A percentile compares a stretch with the other conserved stretches of the same genome.
phyloP scores from a whole-genome alignment of 2,329 filamentous ascomycete species.

The Chaetoscypha palmicola region DNA sequence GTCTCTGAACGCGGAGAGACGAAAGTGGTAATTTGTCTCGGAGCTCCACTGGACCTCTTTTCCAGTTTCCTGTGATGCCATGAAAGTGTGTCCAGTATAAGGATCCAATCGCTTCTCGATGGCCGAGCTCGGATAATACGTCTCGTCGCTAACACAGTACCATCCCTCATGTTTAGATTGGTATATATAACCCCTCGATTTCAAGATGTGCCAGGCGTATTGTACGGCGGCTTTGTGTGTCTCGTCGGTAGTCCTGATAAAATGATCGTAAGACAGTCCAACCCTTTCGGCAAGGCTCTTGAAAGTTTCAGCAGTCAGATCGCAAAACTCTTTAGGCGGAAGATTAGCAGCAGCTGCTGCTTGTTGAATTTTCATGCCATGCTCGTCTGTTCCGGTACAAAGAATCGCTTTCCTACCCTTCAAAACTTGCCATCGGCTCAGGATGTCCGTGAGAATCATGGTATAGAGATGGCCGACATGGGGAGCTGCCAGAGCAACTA shows the following conservation, averaged over 20 bases:
- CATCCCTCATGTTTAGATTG: constrained; percentile 83
- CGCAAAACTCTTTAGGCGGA: constrained; percentile 78
- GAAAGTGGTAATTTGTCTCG: constrained; percentile 93
- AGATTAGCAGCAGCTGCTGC: constrained; percentile 67
- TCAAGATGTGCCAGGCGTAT: constrained; percentile 79
- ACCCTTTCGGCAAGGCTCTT: constrained; percentile 63
- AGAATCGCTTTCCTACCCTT: constrained; percentile 65
- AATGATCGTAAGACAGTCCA: constrained; percentile 71
- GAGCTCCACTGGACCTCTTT: constrained; percentile 93
- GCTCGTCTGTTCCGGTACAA: constrained; percentile 91
- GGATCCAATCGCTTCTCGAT: constrained; percentile 71
- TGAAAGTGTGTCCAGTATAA: constrained; percentile 72
- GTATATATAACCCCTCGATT: constrained; percentile 73
- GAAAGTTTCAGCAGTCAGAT: constrained; percentile 75
- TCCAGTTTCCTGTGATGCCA: constrained; percentile 79
- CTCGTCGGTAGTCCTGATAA: constrained; percentile 83
- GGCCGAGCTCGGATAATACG: constrained; percentile 77
- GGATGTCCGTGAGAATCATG: constrained; percentile 81
- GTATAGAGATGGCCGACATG: constrained; percentile 94
- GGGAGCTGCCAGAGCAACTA: constrained; percentile 52
- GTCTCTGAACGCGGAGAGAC: constrained; percentile 76
- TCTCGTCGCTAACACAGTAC: constrained; percentile 96
- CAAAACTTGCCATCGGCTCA: constrained; percentile 85
- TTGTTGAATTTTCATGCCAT: constrained; percentile 94
- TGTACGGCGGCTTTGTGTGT: constrained; percentile 79